Evolutionary conservation across 2,329 filamentous ascomycete genomes (phyloP), one percentile per base, ranked within the genome.

Genomic region (Torrubiella hemipterigena): DNA sequence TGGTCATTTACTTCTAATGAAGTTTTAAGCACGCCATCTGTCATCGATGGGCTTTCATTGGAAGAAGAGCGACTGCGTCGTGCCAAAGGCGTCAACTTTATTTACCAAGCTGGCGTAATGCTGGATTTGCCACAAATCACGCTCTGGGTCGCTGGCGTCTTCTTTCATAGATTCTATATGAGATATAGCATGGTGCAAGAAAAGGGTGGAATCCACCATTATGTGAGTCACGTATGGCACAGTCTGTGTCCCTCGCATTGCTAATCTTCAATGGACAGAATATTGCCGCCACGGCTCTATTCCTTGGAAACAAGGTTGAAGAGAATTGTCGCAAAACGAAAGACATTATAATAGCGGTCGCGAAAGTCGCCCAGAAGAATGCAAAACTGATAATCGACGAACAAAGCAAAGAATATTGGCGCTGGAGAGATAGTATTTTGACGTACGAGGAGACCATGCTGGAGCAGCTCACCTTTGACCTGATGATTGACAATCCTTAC

Each of bases 401-500:
- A 56, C 87, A 96, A 55, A 93, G 82, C 43, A 96, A 95, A 50
- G 91, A 98, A 50, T 98, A 91, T 52, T 98, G 91, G 91, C 76
- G 82, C 48, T 98, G 91, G 91, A 75, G 86, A 38, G 91, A 98
- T 51, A 91, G 81, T 36, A 93, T 98, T 35, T 63, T 96, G 11
- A 79, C 81, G 42, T 85, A 93, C 49, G 91, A 98, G 58, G 91
- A 96, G 51, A 65, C 89, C 26, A 81, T 98, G 61, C 69, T 98
- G 12, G 91, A 96, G 54, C 76, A 77, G 27, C 66, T 98, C 13
- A 96, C 87, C 37, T 98, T 98, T 54, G 91, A 98, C 51, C 66
- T 98, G 27, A 84, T 87, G 55, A 67, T 95, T 17, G 82, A 93
- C 42, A 83, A 86, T 37, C 89, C 91, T 1, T 91, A 96, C 53